Evolutionary conservation across 179 eudicot genomes (phyloP), one percentile per base, ranked within the genome.

Genomic region (Camellia oleifera): DNA sequence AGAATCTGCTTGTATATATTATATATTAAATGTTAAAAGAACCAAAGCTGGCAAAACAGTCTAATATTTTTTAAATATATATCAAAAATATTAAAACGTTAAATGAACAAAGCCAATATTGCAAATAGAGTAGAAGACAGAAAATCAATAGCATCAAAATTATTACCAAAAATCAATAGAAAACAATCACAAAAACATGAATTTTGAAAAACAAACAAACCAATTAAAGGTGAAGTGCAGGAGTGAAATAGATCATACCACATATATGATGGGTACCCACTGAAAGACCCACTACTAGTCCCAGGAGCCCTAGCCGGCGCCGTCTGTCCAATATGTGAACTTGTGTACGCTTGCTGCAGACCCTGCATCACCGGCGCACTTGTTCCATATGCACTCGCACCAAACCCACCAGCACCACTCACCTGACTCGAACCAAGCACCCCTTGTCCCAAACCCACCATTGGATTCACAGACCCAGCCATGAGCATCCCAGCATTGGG

Each of bases 221-320:
- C 32, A 72, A 45, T 20, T 0, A 53, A 72, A 20, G 57, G 74
- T 54, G 10, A 23, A 78, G 7, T 17, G 45, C 1, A 69, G 65
- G 8, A 0, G 52, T 42, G 48, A 18, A 69, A 23, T 20, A n/a
- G 66, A 79, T 62, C 82, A 53, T 83, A 83, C 85, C 85, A 44
- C 32, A 23, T 20, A 17, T 60, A 61, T 9, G 77, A 52, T 23
- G 58, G 15, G 60, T 60, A 54, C 32, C 82, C 77, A 61, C 79
- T 26, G 68, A 74, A 75, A 26, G 85, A 75, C 65, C 80, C 81
- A 74, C 84, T 81, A 74, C 84, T 81, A 63, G 69, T 46, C 7
- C 72, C 77, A 3, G 74, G 46, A 32, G 78, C 14, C 69, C 23
- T 82, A 12, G 60, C 71, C 0, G 73, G 4, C 0, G 78, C 65